These are phyloP conservation scores for Monosporascus sp. DNA, from an alignment of 2,329 filamentous ascomycete species.

Conservation along the genomic window DNA sequence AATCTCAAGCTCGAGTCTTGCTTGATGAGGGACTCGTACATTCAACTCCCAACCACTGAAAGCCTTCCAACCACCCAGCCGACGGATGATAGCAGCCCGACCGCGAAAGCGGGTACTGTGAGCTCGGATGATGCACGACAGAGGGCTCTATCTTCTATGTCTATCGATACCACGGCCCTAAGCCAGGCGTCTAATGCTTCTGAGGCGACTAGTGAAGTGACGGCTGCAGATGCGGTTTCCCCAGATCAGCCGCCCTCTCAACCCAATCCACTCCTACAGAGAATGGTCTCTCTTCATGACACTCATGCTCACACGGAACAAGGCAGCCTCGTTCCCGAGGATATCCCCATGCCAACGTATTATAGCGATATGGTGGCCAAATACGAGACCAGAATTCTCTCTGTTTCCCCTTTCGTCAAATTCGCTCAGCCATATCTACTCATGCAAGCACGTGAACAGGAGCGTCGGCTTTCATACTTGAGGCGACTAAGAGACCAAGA, in stretches of 20 bases:
- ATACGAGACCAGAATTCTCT: conserved; percentile 87
- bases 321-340: conserved; percentile 62
- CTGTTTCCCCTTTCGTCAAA: conserved; percentile 91
- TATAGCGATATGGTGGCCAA: conserved; percentile 95
- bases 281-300: conserved; percentile 36
- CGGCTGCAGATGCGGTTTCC: conserved; percentile 6
- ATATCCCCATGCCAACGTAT: conserved; percentile 80
- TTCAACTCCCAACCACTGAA: conserved; percentile 66
- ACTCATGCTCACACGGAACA: conserved; percentile 38
- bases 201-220: conserved; percentile 13
- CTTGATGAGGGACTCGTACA: conserved; percentile 86
- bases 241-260: conserved; percentile 12
- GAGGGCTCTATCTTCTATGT: conserved; percentile 14
- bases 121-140: conserved; percentile 12
- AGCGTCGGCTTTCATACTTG: conserved; percentile 75
- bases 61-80: conserved; percentile 35
- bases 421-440: conserved; percentile 91
- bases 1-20: conserved; percentile 95
- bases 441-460: conserved; percentile 86
- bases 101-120: conserved; percentile 21
- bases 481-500: conserved; percentile 78
- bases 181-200: conserved; percentile 18
- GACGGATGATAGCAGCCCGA: conserved; percentile 31
- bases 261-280: conserved; percentile 15
- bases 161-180: conserved; percentile 11